Evolutionary conservation across 495 filamentous ascomycete species (phyloP).

Genomic region (Penicillium parvum): DNA sequence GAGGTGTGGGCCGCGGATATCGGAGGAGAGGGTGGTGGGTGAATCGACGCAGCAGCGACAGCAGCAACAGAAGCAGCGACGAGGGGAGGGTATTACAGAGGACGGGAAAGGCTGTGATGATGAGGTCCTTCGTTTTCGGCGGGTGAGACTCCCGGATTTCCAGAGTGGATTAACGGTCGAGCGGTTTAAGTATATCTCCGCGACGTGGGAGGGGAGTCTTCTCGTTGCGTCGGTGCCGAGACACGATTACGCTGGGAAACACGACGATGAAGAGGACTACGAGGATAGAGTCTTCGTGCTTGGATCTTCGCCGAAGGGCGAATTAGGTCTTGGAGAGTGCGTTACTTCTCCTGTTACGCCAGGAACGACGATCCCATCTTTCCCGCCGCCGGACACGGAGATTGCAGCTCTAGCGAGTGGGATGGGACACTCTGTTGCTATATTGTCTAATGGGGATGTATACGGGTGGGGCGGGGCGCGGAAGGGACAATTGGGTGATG

Average conservation of each 20-base stretch:
- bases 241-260: no score
- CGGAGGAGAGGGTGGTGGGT: no score
- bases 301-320: conserved; percentile 65
- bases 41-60: no score
- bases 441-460: conserved; percentile 68
- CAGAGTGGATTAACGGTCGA: conserved; percentile 7
- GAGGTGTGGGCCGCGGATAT: conserved; percentile 38
- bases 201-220: conserved; percentile 72
- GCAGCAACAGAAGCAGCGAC: no score
- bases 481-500: conserved; percentile 74
- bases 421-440: conserved; percentile 70
- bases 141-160: conserved; percentile 18
- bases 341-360: conserved; percentile 1
- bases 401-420: conserved; percentile 61
- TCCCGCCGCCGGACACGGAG: conserved; percentile 51
- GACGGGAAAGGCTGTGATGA: no score
- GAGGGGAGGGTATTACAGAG: no score
- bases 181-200: conserved; percentile 46
- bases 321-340: conserved; percentile 57
- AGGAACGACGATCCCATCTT: conserved; percentile 44
- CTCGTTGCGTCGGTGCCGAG: conserved; percentile 38
- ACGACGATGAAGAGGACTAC: not conserved
- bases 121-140: conserved; percentile 21
- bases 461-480: conserved; percentile 86
- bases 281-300: conserved; percentile 51